A percentile compares a stretch with the other conserved stretches of the same genome.
Evolutionary conservation across 1,139 yeast species (phyloP).

Genomic region (Yamadazyma triangularis): DNA sequence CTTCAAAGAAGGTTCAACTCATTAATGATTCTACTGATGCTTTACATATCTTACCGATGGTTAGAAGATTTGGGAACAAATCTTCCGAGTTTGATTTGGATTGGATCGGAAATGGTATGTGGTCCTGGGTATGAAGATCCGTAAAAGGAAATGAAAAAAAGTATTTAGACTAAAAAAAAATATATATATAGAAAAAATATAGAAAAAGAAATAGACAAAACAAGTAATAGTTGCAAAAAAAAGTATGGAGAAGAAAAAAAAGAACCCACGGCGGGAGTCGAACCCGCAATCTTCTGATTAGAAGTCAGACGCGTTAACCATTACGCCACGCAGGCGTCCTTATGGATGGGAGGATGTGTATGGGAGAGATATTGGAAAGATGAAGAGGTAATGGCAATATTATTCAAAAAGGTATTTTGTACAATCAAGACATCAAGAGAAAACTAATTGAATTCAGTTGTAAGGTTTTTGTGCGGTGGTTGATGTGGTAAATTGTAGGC

Average conservation of each 20-base stretch:
- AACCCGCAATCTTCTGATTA: constrained; percentile 22
- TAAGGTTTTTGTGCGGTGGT: no score
- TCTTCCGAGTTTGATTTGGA: constrained; percentile 30
- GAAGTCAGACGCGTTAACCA: constrained; percentile 23
- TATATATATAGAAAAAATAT: not conserved
- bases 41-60: constrained; percentile 29
- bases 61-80: constrained; percentile 27
- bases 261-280: constrained; percentile 22
- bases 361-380: no score
- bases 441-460: no score
- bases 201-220: constrained; percentile 1
- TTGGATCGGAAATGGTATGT: constrained; percentile 33
- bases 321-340: constrained; percentile 19
- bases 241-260: no score
- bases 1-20: constrained; percentile 18
- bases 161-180: not conserved
- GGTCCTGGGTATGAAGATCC: constrained; percentile 18
- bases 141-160: no score
- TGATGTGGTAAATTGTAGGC: no score
- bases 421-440: no score
- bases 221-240: no score
- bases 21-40: constrained; percentile 18
- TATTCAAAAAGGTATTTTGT: no score
- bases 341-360: not conserved
- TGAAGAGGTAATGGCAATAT: no score